These are phyloP conservation scores for Lipomyces sp. DNA, from an alignment of 805 yeast species.

Conservation along the genomic window DNA sequence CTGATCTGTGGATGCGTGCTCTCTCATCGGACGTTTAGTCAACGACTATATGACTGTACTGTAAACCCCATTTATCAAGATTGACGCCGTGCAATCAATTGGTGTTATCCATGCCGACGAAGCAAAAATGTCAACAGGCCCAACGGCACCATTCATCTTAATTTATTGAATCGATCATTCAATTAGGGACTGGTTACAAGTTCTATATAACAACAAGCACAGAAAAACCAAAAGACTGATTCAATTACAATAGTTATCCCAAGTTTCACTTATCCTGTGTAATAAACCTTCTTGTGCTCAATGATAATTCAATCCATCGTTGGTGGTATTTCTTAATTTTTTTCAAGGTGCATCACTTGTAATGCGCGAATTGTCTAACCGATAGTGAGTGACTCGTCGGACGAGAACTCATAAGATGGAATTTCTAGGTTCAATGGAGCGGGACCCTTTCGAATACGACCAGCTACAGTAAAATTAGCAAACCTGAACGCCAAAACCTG, in stretches of 20 bases:
- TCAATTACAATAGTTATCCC: neutral
- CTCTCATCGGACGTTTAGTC: neutral
- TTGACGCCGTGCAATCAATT: neutral
- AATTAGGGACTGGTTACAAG: neutral
- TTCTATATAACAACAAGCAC: neutral
- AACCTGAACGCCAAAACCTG: neutral
- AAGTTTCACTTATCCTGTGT: neutral
- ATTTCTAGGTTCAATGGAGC: constrained; percentile 98
- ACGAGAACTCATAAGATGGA: constrained; percentile 83
- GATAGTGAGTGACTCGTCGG: constrained; percentile 80
- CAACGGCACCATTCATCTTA: neutral
- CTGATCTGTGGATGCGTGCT: neutral
- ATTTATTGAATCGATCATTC: neutral
- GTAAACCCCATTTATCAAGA: no score
- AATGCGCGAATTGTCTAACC: constrained; percentile 61
- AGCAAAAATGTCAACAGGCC: no score
- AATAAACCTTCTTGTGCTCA: neutral
- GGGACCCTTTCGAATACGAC: constrained; percentile 99
- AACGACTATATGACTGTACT: no score
- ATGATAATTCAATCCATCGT: neutral
- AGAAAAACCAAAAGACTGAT: neutral
- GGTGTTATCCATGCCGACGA: no score
- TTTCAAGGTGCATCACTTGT: neutral
- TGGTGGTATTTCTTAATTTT: neutral
- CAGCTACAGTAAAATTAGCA: constrained; percentile 51